Evolutionary conservation across 2,329 filamentous ascomycete genomes (phyloP), one percentile per base, ranked within the genome.

Genomic region (Aspergillus versicolor): DNA sequence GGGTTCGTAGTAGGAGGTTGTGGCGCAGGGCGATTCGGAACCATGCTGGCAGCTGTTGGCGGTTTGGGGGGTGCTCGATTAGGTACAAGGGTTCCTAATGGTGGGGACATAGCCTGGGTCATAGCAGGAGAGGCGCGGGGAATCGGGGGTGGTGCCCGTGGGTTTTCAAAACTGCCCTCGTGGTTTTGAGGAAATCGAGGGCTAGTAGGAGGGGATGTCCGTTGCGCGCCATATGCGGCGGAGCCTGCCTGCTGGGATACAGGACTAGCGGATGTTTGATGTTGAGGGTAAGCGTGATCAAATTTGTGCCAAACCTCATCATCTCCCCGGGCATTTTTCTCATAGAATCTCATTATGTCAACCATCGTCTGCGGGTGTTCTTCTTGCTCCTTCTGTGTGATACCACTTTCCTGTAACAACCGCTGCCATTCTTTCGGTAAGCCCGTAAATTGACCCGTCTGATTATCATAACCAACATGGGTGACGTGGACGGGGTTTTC

Each of bases 401-500:
- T 97, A 63, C 94, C 94, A 75, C 91, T 96, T 75, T 96, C 92
- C 77, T 93, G 91, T 70, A 99, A 86, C 72, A 97, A 85, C 60
- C 91, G 88, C 77, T 97, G 93, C 94, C 94, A 99, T 83, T 97
- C 94, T 75, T 94, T 95, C 17, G 94, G 94, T 27, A 99, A 83
- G 62, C 94, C 94, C 57, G 93, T 97, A 75, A 96, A 99, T 77
- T 96, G 91, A 64, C 94, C 94, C 3, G 94, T 97, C 68, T 90
- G 84, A 77, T 94, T 96, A 76, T 99, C 93, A 74, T 96, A 97
- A 66, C 93, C 93, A 64, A 99, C 94, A 75, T 99, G 94, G 56
- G 93, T 97, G 67, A 99, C 91, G 77, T 97, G 94, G 59, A 97
- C 92, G 48, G 94, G 94, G 69, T 99, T 97, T 75, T 96, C 92